These are phyloP conservation scores for Marasmius sp. DNA, from an alignment of 1,284 basidiomycete genomes.

Conservation along the genomic window DNA sequence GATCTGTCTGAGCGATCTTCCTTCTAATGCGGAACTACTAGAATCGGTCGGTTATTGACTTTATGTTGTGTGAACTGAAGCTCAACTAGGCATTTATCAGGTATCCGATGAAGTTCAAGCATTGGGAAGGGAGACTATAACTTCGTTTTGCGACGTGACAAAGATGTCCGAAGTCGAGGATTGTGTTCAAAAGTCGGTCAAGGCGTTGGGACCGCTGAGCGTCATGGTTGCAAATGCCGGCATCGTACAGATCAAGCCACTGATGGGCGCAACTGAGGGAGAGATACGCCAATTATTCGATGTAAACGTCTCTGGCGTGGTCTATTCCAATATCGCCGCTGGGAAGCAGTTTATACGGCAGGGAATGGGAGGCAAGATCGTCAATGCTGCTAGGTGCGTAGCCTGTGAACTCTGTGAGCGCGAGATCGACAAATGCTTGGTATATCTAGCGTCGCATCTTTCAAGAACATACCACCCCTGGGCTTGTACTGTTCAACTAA, in stretches of 20 bases:
- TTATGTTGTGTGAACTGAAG: not conserved
- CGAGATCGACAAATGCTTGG: not conserved
- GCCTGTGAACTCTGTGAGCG: not conserved
- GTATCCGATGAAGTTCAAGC: conserved; percentile 12
- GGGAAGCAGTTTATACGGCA: conserved; percentile 15
- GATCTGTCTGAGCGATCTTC: conserved; percentile 12
- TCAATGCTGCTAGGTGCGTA: conserved; percentile 14
- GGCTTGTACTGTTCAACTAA: conserved; percentile 12
- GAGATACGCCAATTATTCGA: conserved; percentile 12
- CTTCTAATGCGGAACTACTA: conserved; percentile 1
- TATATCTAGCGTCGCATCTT: conserved; percentile 7
- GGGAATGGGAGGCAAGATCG: conserved; percentile 13
- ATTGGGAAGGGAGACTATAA: conserved; percentile 9
- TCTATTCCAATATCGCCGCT: conserved; percentile 9
- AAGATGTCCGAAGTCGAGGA: conserved; percentile 10
- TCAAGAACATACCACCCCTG: conserved; percentile 3
- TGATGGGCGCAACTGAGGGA: conserved; percentile 9
- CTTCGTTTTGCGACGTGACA: conserved; percentile 11
- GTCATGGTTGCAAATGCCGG: conserved; percentile 17
- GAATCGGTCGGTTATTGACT: conserved; percentile 2
- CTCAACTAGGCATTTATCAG: not conserved
- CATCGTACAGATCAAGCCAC: conserved; percentile 12
- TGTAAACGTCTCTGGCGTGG: conserved; percentile 11
- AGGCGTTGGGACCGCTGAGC: conserved; percentile 10
- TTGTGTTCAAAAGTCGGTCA: conserved; percentile 10